A percentile compares a stretch with the other conserved stretches of the same genome.
These are phyloP conservation scores for Tulasnella sp. DNA, from an alignment of 768 basidiomycete species.

Conservation along the genomic window DNA sequence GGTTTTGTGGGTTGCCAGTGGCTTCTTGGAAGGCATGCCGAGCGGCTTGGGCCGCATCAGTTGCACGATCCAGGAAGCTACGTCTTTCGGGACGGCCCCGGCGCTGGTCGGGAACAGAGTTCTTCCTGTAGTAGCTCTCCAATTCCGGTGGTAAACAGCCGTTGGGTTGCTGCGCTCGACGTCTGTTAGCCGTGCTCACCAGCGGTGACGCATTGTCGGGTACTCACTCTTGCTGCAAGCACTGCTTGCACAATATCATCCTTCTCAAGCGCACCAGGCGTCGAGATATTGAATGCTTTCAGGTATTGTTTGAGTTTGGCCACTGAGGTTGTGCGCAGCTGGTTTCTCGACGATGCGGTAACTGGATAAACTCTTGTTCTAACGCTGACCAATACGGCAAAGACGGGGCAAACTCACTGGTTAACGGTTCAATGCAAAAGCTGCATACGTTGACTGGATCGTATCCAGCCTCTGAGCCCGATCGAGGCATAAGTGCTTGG, in stretches of 20 bases:
- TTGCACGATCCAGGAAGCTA: conserved; percentile 47
- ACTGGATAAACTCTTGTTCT: conserved; percentile 15
- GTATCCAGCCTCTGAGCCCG: conserved; percentile 26
- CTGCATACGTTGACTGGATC: conserved; percentile 30
- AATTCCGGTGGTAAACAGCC: conserved; percentile 52
- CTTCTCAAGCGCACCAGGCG: conserved; percentile 30
- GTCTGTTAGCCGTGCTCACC: background rate
- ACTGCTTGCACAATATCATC: conserved; percentile 31
- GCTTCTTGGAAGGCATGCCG: conserved; percentile 33
- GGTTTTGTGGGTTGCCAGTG: conserved; percentile 30
- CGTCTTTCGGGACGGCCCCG: conserved; percentile 36
- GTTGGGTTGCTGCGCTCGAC: conserved; percentile 46
- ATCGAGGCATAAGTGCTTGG: conserved; percentile 30
- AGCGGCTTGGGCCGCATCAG: conserved; percentile 34
- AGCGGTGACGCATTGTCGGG: background rate
- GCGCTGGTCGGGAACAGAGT: conserved; percentile 55
- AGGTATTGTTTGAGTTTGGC: conserved; percentile 28
- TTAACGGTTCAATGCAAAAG: conserved; percentile 31
- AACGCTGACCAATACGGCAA: background rate
- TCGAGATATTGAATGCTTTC: conserved; percentile 29
- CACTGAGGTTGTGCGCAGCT: conserved; percentile 25
- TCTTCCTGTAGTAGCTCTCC: conserved; percentile 56
- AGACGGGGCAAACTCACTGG: conserved; percentile 18
- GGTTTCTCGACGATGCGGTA: conserved; percentile 28
- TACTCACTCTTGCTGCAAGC: conserved; percentile 28